These are phyloP conservation scores for Dioszegia hungarica DNA, from an alignment of 768 basidiomycete species.

Conservation along the genomic window DNA sequence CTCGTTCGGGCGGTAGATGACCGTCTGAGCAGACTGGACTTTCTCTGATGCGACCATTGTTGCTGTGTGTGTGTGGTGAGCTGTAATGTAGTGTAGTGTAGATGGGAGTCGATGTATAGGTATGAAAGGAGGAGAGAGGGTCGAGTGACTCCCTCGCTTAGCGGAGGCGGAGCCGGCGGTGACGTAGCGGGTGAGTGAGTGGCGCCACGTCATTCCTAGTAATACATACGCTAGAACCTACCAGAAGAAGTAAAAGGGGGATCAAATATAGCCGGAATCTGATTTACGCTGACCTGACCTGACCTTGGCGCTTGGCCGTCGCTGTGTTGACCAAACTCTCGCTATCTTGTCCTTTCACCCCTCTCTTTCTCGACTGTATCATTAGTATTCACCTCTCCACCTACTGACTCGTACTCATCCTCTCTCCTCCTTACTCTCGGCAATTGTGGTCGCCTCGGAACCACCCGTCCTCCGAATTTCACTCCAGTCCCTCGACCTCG, in stretches of 20 bases:
- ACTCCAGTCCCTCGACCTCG: too few species aligned
- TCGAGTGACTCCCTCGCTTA: too few species aligned
- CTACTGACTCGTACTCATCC: not conserved
- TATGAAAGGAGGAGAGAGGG: not conserved
- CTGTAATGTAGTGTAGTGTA: not conserved
- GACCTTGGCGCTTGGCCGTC: too few species aligned
- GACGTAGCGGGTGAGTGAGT: not conserved
- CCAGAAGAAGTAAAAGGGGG: not conserved
- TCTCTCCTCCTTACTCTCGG: too few species aligned
- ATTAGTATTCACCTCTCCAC: not conserved
- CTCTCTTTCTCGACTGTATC: not conserved
- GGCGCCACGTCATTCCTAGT: not conserved
- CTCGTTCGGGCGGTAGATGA: slow-evolving; percentile 36
- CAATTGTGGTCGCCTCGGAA: too few species aligned
- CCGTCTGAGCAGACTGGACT: slow-evolving; percentile 6
- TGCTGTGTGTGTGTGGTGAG: slow-evolving; percentile 1
- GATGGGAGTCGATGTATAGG: not conserved
- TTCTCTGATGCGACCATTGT: slow-evolving; percentile 3
- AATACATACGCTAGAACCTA: not conserved
- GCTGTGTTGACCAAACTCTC: not conserved
- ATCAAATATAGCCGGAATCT: not conserved
- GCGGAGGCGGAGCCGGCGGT: slow-evolving; percentile 1
- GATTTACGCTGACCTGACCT: too few species aligned
- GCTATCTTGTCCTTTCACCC: not conserved
- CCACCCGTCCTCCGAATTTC: too few species aligned